phyloP scores from a whole-genome alignment of 305 asterid species.

The Ilex paraguariensis region DNA sequence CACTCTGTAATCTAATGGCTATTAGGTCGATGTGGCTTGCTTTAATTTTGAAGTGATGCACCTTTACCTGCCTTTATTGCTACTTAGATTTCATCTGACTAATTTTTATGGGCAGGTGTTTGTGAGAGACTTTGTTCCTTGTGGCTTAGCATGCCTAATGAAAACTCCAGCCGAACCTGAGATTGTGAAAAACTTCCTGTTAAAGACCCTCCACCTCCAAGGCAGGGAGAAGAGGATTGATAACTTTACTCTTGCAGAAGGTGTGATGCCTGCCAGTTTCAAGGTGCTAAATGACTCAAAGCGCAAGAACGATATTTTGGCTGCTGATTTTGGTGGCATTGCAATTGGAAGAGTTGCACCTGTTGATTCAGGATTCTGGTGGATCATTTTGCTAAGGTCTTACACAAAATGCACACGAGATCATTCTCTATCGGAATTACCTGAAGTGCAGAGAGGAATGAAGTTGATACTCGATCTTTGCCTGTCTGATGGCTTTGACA shows the following conservation, averaged over 20 bases:
- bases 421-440: conserved; percentile 40
- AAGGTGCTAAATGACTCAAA: conserved; percentile 39
- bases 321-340: conserved; percentile 57
- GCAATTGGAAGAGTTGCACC: conserved; percentile 75
- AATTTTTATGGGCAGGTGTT: conserved; percentile 36
- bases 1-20: neutral
- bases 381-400: conserved; percentile 54
- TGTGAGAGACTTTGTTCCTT: conserved; percentile 61
- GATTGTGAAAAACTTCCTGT: conserved; percentile 50
- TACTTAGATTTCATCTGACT: neutral
- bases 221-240: conserved; percentile 62
- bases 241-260: conserved; percentile 52
- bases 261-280: conserved; percentile 73
- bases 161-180: conserved; percentile 40
- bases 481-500: conserved; percentile 62
- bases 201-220: conserved; percentile 60
- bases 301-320: conserved; percentile 35
- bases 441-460: conserved; percentile 57
- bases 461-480: conserved; percentile 48
- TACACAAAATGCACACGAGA: conserved; percentile 47
- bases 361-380: conserved; percentile 71
- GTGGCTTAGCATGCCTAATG: conserved; percentile 66
- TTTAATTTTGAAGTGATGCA: too few relatives aligned
- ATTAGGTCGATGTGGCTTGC: too few relatives aligned
- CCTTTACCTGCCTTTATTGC: too few relatives aligned